Base-by-base conservation (phyloP, 169 alveolate species). In the Cryptosporidium felis region DNA sequence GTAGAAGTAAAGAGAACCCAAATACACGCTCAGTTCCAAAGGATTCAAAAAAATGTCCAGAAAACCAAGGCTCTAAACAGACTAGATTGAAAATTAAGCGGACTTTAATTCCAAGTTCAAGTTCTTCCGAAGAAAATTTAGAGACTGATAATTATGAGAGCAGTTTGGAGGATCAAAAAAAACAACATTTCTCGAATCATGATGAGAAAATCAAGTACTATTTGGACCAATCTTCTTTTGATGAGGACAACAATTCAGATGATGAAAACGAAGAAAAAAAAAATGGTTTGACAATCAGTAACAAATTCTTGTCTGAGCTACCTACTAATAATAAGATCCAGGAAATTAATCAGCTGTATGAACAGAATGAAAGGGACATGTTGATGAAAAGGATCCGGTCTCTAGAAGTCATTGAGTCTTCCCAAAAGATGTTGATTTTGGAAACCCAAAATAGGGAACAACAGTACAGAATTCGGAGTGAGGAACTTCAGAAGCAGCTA, bases 361-460 rank as follows among this genome's bases (percentile, higher is more conserved):
- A 74, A 3, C 34, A 53, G 23, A 53, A 58, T 38, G 85, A 74
- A 21, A 49, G 66, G 14, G 85, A 74, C 9, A 0, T 51, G 5
- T 74, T 74, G 40, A 34, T 74, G 45, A 74, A 56, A 10, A 49
- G 67, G 40, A 74, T 74, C 10, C 85, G 56, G 45, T 74, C 85
- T 8, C 41, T 74, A 28, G 85, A 74, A 30, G 85, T 74, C n/a
- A 53, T 74, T 41, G 85, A 74, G n/a, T 74, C 85, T 14, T 74
- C 85, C 16, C 85, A 74, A 47, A 49, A 74, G 23, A 74, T 74
- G 85, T 36, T 74, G 36, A 56, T 74, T 32, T 53, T 74, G 34
- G 85, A 74, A 23, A 42, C 85, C 41, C 85, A 74, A 56, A 74
- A 74, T 74, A 49, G 38, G 21, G 85, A 74, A 18, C 85, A 74